Base-by-base conservation (phyloP, 768 basidiomycete genomes). In the Tremella yokohamensis region DNA sequence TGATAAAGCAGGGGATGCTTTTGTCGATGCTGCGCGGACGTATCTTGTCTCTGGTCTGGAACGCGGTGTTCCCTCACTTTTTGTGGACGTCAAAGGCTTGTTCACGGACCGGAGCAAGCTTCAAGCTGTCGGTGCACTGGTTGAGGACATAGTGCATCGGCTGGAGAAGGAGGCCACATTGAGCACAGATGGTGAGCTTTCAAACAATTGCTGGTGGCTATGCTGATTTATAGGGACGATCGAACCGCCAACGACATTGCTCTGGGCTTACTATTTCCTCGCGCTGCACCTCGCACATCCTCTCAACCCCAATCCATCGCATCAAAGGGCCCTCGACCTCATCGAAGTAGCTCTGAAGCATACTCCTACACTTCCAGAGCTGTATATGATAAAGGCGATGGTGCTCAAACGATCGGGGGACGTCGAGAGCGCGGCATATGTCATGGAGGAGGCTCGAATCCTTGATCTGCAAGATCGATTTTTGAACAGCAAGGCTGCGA, bases 261-360 rank as follows among this genome's bases (percentile, higher is more conserved):
- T 98, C 11, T 99, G 96, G 96, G 86, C 88, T 9, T 83, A 97
- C 39, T 98, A 94, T 79, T 96, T 88, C 81, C 85, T 98, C 50
- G 86, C 91, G 0, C 90, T 94, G 0, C 83, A 82, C 70, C 79
- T 89, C 1, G 80, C 81, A 0, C 79, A 81, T 40, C 79, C 79
- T 22, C 64, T 69, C 16, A 64, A 74, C 39, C 72, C 64, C 12
- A 58, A 64, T 16, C 72, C 66, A 8, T 65, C 49, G 19, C 65
- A 70, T 52, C 16, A 57, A n/a, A 60, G 66, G 47, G 59, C 72
- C 1, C 63, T 66, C 8, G 77, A 80, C 15, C 78, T 87, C 4
- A 79, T 98, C 15, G 80, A 84, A 16, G 61, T 70, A 1, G 92
- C 90, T 3, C 75, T 91, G 18, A 67, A 77, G 19, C 96, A 98